Evolutionary conservation across 2,329 filamentous ascomycete species (phyloP).

Genomic region (Gyromitra esculenta): DNA sequence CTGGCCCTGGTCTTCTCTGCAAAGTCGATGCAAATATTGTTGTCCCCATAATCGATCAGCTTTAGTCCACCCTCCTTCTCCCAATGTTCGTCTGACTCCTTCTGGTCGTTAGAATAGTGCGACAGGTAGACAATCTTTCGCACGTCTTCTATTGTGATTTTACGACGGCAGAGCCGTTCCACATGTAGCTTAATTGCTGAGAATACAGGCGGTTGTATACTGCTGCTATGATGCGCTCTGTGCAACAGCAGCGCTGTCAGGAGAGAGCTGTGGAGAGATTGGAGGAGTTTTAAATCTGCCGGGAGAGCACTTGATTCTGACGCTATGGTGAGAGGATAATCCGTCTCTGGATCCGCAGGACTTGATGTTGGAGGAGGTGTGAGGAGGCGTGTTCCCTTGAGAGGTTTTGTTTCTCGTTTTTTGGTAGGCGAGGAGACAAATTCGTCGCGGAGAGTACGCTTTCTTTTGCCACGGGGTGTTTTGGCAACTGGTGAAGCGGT

Average conservation of each 20-base stretch:
- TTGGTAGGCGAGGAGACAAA: slow-evolving; percentile 43
- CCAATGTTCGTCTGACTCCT: slow-evolving; percentile 55
- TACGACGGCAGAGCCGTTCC: slow-evolving; percentile 63
- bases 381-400: neutral
- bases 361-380: slow-evolving; percentile 13
- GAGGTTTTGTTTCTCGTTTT: slow-evolving; percentile 36
- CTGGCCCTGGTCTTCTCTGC: slow-evolving; percentile 46
- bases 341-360: slow-evolving; percentile 11
- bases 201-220: slow-evolving; percentile 62
- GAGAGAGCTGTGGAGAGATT: slow-evolving; percentile 64
- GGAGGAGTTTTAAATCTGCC: slow-evolving; percentile 57
- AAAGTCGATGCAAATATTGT: slow-evolving; percentile 62
- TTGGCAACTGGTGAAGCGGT: slow-evolving; percentile 3
- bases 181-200: slow-evolving; percentile 60
- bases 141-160: slow-evolving; percentile 63
- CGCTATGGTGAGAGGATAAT: neutral
- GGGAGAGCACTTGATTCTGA: slow-evolving; percentile 23
- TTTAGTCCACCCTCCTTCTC: slow-evolving; percentile 56
- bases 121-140: slow-evolving; percentile 62
- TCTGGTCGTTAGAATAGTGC: slow-evolving; percentile 53
- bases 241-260: slow-evolving; percentile 65
- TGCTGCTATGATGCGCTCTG: slow-evolving; percentile 64
- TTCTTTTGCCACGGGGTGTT: slow-evolving; percentile 42
- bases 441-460: slow-evolving; percentile 36
- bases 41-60: slow-evolving; percentile 62